phyloP scores from a whole-genome alignment of 108 stramenopile genomes.

The Skeletonema tropicum region DNA sequence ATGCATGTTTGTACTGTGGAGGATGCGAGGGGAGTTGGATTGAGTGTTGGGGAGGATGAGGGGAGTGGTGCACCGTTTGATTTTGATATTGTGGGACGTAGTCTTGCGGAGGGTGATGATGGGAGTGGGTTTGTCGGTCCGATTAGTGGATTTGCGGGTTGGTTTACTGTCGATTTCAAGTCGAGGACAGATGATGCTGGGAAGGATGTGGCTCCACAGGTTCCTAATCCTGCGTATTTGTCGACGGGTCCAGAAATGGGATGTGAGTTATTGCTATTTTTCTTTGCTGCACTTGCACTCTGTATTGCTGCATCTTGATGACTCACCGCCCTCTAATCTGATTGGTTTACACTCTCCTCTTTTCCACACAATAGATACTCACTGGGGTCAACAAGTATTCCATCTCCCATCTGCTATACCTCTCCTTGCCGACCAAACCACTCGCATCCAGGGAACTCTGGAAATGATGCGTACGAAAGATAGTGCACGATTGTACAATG shows the following conservation, averaged over 20 bases:
- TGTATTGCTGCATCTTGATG: neutral
- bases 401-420: constrained; percentile 79
- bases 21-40: constrained; percentile 86
- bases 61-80: constrained; percentile 59
- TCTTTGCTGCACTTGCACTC: neutral
- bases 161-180: constrained; percentile 97
- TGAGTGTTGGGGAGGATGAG: constrained; percentile 40
- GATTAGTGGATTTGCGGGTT: constrained; percentile 95
- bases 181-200: constrained; percentile 77
- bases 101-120: constrained; percentile 9
- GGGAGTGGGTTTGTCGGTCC: constrained; percentile 39
- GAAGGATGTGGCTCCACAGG: constrained; percentile 63
- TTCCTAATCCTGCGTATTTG: constrained; percentile 82
- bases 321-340: neutral
- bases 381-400: constrained; percentile 99
- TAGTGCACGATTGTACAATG: too few species aligned
- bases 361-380: constrained; percentile 70
- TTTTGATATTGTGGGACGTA: constrained; percentile 74
- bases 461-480: too few species aligned
- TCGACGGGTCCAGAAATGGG: constrained; percentile 94
- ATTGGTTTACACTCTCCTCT: neutral
- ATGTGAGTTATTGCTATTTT: constrained; percentile 31
- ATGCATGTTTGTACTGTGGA: constrained; percentile 94
- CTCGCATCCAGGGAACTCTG: constrained; percentile 68
- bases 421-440: constrained; percentile 72